Percentiles rank a stretch among this genome's conserved stretches.
Evolutionary conservation across 2,329 filamentous ascomycete genomes (phyloP).

Genomic region (Diaporthe australafricana): DNA sequence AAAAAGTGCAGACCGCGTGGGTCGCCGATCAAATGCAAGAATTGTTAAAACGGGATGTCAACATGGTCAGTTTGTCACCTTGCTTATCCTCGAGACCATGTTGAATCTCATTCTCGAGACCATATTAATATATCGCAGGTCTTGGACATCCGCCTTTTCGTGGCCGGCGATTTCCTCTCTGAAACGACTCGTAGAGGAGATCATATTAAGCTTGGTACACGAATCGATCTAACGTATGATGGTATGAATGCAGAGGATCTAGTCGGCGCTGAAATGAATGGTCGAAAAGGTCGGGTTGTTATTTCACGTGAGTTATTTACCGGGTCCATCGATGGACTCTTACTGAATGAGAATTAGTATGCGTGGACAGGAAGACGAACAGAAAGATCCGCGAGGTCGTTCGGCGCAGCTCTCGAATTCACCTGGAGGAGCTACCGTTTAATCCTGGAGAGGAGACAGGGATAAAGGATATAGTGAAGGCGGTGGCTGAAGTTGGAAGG

Average conservation of each 20-base stretch:
- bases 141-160: neutral
- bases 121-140: neutral
- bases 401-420: neutral
- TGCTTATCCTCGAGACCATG: too few species aligned
- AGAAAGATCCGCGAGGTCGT: neutral
- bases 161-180: neutral
- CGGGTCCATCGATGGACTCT: neutral
- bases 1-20: neutral
- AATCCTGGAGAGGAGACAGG: neutral
- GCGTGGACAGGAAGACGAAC: neutral
- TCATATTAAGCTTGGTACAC: neutral
- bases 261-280: neutral
- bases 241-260: neutral
- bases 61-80: neutral
- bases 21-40: neutral
- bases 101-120: neutral
- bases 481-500: neutral
- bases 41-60: neutral
- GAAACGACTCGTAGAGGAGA: neutral
- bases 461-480: neutral
- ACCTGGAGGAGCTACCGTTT: neutral
- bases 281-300: neutral
- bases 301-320: neutral
- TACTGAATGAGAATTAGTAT: neutral
- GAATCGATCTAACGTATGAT: neutral